Evolutionary conservation across 1,139 yeast genomes (phyloP).

Genomic region (Yamadazyma dendronema): DNA sequence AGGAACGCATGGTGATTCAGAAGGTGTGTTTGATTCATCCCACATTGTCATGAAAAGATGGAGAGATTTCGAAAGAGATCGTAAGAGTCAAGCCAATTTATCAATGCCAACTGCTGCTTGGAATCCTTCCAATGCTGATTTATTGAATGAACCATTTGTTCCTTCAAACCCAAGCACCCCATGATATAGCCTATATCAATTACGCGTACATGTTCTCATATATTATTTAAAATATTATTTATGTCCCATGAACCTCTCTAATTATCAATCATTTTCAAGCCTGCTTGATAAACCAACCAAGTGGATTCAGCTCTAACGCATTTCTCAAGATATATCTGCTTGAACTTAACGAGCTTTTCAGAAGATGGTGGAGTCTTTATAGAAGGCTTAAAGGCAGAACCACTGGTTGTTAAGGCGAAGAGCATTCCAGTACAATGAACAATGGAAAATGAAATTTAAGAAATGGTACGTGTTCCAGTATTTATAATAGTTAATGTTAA

Average conservation of each 20-base stretch:
- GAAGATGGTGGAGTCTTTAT: slow-evolving; percentile 31
- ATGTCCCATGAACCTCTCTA: neutral
- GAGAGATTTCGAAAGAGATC: slow-evolving; percentile 87
- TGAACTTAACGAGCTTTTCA: slow-evolving; percentile 40
- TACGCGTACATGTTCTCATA: neutral
- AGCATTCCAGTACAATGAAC: slow-evolving; percentile 22
- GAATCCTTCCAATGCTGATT: slow-evolving; percentile 41
- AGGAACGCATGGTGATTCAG: slow-evolving; percentile 64
- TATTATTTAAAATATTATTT: neutral
- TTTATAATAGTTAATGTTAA: neutral
- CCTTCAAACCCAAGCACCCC: slow-evolving; percentile 22
- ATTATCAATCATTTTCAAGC: neutral
- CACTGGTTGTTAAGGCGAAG: slow-evolving; percentile 37
- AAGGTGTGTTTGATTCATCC: slow-evolving; percentile 87
- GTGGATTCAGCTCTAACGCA: slow-evolving; percentile 9
- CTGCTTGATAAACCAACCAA: slow-evolving; percentile 2
- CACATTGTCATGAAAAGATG: slow-evolving; percentile 87
- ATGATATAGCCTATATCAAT: neutral
- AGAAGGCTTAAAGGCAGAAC: slow-evolving; percentile 43
- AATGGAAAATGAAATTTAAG: neutral
- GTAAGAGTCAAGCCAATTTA: slow-evolving; percentile 29
- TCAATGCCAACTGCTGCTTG: slow-evolving; percentile 48
- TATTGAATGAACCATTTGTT: slow-evolving; percentile 18
- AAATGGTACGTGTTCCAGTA: neutral
- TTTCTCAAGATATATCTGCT: slow-evolving; percentile 22